A percentile compares a stretch with the other conserved stretches of the same genome.
Evolutionary conservation across 495 filamentous ascomycete genomes (phyloP).

Genomic region (Xylaria grammica): DNA sequence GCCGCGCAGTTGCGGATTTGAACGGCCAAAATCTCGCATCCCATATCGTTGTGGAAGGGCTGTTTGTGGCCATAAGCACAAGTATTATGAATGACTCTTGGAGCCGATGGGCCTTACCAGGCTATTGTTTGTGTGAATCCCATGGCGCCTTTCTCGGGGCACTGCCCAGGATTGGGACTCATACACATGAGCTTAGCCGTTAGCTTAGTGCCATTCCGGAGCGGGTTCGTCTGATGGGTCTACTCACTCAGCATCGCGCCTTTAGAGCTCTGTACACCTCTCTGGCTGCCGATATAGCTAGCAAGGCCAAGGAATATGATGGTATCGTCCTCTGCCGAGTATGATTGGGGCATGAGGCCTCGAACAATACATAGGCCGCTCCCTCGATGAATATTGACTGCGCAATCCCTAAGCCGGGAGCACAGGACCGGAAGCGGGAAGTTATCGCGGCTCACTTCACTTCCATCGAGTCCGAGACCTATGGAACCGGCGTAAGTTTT

Average conservation of each 20-base stretch:
- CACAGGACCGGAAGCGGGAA: conserved; percentile 50
- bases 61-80: conserved; percentile 19
- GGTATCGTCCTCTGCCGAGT: conserved; percentile 52
- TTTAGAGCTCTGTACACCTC: conserved; percentile 55
- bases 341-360: conserved; percentile 49
- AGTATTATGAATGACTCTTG: background rate
- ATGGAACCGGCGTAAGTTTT: conserved; percentile 6
- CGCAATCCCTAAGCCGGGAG: conserved; percentile 37
- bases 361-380: conserved; percentile 55
- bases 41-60: conserved; percentile 55
- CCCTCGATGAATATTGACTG: conserved; percentile 45
- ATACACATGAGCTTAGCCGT: conserved; percentile 49
- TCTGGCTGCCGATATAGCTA: conserved; percentile 54
- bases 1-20: conserved; percentile 47
- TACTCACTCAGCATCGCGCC: conserved; percentile 54
- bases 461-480: conserved; percentile 45
- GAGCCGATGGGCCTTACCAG: conserved; percentile 33
- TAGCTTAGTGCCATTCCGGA: background rate
- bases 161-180: conserved; percentile 46
- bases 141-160: conserved; percentile 47
- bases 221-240: background rate
- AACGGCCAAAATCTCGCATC: conserved; percentile 47
- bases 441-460: conserved; percentile 36
- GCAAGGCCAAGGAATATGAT: conserved; percentile 56
- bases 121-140: conserved; percentile 49